Base-by-base conservation (phyloP, 306 rosid species). In the Glycine tomentella region DNA sequence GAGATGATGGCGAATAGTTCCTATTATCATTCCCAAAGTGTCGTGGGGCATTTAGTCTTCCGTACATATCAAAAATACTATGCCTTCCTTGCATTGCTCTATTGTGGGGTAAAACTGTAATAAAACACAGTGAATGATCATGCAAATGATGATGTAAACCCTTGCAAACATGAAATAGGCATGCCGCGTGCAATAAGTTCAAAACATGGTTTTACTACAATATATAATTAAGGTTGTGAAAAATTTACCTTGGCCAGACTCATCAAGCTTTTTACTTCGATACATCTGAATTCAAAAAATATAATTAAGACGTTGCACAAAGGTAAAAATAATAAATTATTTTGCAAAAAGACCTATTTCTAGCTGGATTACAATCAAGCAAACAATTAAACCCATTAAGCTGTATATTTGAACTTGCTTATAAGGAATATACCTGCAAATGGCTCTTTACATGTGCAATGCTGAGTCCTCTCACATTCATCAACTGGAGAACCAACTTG, bases 381-480 rank as follows among this genome's bases (percentile, higher is more conserved):
- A 80, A 70, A 70, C 15, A 64, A 72, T 36, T 36, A 36, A 11
- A 11, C 1, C 36, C 58, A 38, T 4, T n/a, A n/a, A 75, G 46
- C 7, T 42, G 46, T 14, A 17, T 55, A 63, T 3, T 9, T 40
- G 3, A 40, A 45, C 9, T 42, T 56, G 8, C 7, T 73, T 61
- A 9, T 11, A 44, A 44, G 61, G 12, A 3, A 25, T 11, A 10
- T 64, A 90, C 98, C 97, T 92, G 99, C 86, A 95, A 90, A 80
- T 95, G 99, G 75, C 99, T 95, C 89, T 95, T 95, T 5, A 92
- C 93, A 85, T 95, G 99, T 31, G 94, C 93, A 79, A 95, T 92
- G 87, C 90, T 91, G 61, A 95, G 94, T 75, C 97, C 99, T 89
- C 89, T 90, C 44, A 95, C 97, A 83, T 90, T 92, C 99, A 95